Evolutionary conservation across 345 rosid genomes (phyloP), one percentile per base, ranked within the genome.

Genomic region (Orychophragmus violaceus): DNA sequence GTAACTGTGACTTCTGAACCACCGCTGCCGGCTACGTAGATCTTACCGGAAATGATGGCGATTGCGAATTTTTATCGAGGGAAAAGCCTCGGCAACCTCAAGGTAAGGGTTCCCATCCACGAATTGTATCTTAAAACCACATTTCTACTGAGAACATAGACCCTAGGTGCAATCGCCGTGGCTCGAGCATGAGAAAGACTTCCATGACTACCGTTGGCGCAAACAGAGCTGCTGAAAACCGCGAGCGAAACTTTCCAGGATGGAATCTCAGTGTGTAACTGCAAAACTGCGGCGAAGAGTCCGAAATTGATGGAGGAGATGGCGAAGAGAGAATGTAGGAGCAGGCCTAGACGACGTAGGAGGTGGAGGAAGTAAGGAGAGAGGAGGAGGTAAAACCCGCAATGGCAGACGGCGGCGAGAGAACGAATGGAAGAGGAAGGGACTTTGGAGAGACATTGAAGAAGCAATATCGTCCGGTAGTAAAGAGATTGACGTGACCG

Each of bases 21-120:
- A 8, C 85, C 87, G 0, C 91, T 96, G 0, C 98, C 95, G 27
- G 90, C 90, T 2, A 90, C 84, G 68, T 93, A 93, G 50, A 93
- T 84, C 70, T 82, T 85, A 8, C 80, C 80, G 8, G 81, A 78
- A 27, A 85, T 70, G 3, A 77, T 88, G 0, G 94, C 91, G 59
- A 77, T 49, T 10, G 97, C 97, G 78, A 90, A 93, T 58, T 85
- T 89, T 63, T 86, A 90, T 32, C 97, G 66, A 0, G 85, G 82
- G 17, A 68, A 76, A 61, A 63, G 22, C 86, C 84, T 84, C 4
- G 86, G 82, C 6, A 94, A 78, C 18, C 85, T 68, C 7, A 80
- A 12, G 3, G 74, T 35, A 16, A 90, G 65, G 12, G 70, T 69
- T 6, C 71, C 72, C 14, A 82, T 80, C 91, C 96, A 89, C 4